Percentiles rank a stretch among this genome's conserved stretches.
These are phyloP conservation scores for Phytopythium delawarense DNA, from an alignment of 352 stramenopile species.

Conservation along the genomic window DNA sequence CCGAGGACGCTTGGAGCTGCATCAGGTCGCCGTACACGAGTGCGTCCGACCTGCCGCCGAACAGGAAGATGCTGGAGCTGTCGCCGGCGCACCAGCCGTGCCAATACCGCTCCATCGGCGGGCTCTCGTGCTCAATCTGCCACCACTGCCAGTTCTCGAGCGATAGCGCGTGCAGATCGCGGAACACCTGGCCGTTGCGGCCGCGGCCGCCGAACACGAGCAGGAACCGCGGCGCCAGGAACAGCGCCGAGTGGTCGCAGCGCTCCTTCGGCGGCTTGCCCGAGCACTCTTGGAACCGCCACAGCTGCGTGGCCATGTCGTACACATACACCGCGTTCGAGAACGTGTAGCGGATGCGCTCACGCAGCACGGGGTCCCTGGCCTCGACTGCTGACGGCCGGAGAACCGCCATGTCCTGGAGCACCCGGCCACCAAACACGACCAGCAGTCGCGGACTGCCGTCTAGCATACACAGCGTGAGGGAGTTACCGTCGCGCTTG, in stretches of 20 bases:
- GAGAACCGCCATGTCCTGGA: constrained; percentile 44
- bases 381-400: constrained; percentile 23
- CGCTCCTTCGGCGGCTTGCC: constrained; percentile 32
- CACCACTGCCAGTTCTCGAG: constrained; percentile 48
- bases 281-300: constrained; percentile 36
- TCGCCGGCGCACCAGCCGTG: constrained; percentile 29
- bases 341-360: constrained; percentile 54
- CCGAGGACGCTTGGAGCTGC: constrained; percentile 15
- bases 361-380: constrained; percentile 39
- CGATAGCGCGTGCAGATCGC: constrained; percentile 46
- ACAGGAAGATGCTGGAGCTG: constrained; percentile 37
- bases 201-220: constrained; percentile 52
- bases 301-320: constrained; percentile 25
- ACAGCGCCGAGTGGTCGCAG: constrained; percentile 55
- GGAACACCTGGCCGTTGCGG: constrained; percentile 44
- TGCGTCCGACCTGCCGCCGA: constrained; percentile 61
- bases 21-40: constrained; percentile 48
- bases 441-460: constrained; percentile 46
- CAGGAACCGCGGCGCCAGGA: constrained; percentile 40
- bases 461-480: constrained; percentile 49
- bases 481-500: constrained; percentile 51
- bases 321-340: constrained; percentile 61
- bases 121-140: constrained; percentile 21
- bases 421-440: constrained; percentile 51
- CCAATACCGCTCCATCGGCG: constrained; percentile 39